phyloP scores from a whole-genome alignment of 768 basidiomycete genomes.

The Boletus vinaceobasis region DNA sequence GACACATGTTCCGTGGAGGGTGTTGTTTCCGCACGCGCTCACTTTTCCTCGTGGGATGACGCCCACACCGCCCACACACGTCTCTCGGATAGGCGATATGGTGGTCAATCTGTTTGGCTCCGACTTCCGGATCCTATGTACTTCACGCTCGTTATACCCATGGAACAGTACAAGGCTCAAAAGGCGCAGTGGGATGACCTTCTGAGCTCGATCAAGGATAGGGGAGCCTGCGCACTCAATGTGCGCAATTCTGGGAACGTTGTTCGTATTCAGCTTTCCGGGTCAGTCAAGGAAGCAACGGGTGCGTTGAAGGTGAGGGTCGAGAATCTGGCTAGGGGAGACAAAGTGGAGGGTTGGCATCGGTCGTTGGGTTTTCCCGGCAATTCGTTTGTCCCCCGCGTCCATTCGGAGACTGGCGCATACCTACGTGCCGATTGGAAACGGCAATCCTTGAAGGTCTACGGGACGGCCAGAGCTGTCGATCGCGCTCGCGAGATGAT shows the following conservation, averaged over 20 bases:
- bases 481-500: constrained; percentile 45
- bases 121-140: constrained; percentile 47
- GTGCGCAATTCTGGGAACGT: constrained; percentile 23
- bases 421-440: constrained; percentile 48
- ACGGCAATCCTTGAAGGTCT: constrained; percentile 42
- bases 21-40: constrained; percentile 36
- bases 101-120: constrained; percentile 35
- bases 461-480: constrained; percentile 39
- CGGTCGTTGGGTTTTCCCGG: constrained; percentile 31
- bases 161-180: constrained; percentile 51
- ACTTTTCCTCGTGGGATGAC: constrained; percentile 48
- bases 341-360: constrained; percentile 52
- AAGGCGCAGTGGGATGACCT: constrained; percentile 47
- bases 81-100: constrained; percentile 35
- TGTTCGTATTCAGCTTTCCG: constrained; percentile 44
- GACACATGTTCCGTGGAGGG: constrained; percentile 28
- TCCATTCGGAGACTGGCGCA: constrained; percentile 37
- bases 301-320: constrained; percentile 60
- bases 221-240: constrained; percentile 34
- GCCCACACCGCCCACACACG: constrained; percentile 39
- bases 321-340: constrained; percentile 51
- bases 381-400: constrained; percentile 34
- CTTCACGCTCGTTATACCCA: constrained; percentile 48
- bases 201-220: constrained; percentile 32
- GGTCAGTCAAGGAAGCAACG: constrained; percentile 49